Evolutionary conservation across 192 early-diverging fungal species (phyloP).

Genomic region (Phlyctochytrium arcticum): DNA sequence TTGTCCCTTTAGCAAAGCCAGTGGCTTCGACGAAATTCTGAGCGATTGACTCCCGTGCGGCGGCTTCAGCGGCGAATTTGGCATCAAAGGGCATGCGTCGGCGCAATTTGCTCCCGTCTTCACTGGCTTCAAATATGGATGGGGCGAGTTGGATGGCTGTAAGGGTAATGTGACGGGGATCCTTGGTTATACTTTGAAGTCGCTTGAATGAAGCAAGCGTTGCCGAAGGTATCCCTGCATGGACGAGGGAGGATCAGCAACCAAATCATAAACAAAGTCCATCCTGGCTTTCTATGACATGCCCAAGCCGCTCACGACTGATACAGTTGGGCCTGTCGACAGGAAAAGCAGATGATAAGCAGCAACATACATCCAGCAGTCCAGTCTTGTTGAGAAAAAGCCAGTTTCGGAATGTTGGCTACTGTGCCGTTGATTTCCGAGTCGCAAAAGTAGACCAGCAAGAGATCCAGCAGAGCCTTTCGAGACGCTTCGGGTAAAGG

Average conservation of each 20-base stretch:
- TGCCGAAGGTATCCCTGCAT: slow-evolving; percentile 13
- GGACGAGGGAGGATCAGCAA: neutral
- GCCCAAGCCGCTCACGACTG: no score
- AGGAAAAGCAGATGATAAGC: neutral
- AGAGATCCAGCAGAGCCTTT: slow-evolving; percentile 8
- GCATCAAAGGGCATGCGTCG: slow-evolving; percentile 12
- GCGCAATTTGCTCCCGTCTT: slow-evolving; percentile 7
- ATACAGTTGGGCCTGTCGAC: no score
- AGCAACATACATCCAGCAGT: slow-evolving; percentile 16
- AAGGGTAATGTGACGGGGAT: slow-evolving; percentile 4
- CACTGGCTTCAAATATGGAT: slow-evolving; percentile 4
- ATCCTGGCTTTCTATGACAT: no score
- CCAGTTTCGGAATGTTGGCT: slow-evolving; percentile 15
- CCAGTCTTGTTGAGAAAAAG: slow-evolving; percentile 17
- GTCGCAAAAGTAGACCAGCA: slow-evolving; percentile 19
- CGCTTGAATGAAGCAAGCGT: slow-evolving; percentile 19
- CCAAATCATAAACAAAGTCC: no score
- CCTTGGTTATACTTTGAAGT: slow-evolving; percentile 4
- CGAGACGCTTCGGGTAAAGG: neutral
- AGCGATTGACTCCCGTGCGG: slow-evolving; percentile 5
- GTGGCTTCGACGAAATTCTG: slow-evolving; percentile 13
- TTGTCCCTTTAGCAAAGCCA: slow-evolving; percentile 7
- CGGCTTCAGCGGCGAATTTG: neutral
- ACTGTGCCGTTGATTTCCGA: slow-evolving; percentile 23
- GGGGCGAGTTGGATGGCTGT: slow-evolving; percentile 9